Conservation (phyloP, 805 yeast species). For the Kluyveromyces siamensis region DNA sequence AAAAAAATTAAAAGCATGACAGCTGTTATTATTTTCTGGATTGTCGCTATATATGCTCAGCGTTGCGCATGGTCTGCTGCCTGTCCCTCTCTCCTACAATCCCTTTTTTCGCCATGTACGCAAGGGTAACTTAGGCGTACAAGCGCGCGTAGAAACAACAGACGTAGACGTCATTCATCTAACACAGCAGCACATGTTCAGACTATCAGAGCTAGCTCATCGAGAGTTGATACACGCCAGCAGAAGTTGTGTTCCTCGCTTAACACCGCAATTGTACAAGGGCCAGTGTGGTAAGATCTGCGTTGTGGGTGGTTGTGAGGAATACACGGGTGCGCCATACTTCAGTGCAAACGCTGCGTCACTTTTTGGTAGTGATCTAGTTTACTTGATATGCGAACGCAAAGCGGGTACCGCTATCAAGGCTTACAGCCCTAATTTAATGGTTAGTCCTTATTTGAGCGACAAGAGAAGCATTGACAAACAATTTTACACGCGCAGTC, state of each 20-base stretch:
- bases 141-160: too few species aligned
- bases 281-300: conserved; percentile 86
- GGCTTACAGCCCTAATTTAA: conserved; percentile 81
- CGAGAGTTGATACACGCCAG: conserved; percentile 40
- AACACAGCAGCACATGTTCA: neutral
- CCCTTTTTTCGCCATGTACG: too few species aligned
- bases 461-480: conserved; percentile 30
- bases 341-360: conserved; percentile 84
- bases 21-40: too few species aligned
- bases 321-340: conserved; percentile 95
- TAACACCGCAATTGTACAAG: conserved; percentile 63
- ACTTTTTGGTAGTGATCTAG: conserved; percentile 75
- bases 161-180: too few species aligned
- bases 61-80: too few species aligned
- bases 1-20: too few species aligned
- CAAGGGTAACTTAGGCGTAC: too few species aligned
- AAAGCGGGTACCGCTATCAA: conserved; percentile 76
- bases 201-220: conserved; percentile 11
- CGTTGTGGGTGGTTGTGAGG: conserved; percentile 90
- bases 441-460: conserved; percentile 88
- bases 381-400: conserved; percentile 81
- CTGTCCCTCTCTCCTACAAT: too few species aligned
- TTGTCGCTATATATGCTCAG: too few species aligned
- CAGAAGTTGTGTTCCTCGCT: conserved; percentile 60
- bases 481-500: conserved; percentile 7